phyloP scores from a whole-genome alignment of 2,329 filamentous ascomycete species.

The Cladosporium sp. region DNA sequence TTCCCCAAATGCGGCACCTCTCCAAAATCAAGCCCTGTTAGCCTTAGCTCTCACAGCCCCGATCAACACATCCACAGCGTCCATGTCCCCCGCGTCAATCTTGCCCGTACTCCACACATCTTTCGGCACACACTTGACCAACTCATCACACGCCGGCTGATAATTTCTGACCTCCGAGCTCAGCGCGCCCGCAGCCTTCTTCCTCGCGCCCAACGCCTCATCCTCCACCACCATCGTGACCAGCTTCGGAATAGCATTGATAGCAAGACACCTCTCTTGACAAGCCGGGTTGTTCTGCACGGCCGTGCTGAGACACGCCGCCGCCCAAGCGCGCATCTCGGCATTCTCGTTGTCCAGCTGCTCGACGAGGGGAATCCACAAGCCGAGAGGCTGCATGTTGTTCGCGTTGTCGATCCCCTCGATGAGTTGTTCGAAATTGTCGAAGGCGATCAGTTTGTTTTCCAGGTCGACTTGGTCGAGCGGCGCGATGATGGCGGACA shows the following conservation, averaged over 20 bases:
- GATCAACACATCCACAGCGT: slow-evolving; percentile 61
- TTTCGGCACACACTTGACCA: slow-evolving; percentile 64
- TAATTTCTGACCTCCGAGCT: slow-evolving; percentile 86
- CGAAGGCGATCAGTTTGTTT: slow-evolving; percentile 78
- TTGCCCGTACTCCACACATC: slow-evolving; percentile 52
- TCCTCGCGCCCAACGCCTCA: slow-evolving; percentile 61
- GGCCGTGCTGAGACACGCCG: slow-evolving; percentile 91
- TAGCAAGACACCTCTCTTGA: slow-evolving; percentile 65
- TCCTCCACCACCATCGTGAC: slow-evolving; percentile 61
- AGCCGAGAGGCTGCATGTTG: slow-evolving; percentile 71
- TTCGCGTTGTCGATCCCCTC: slow-evolving; percentile 96
- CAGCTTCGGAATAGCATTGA: slow-evolving; percentile 67
- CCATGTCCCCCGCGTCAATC: slow-evolving; percentile 84
- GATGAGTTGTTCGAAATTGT: slow-evolving; percentile 92
- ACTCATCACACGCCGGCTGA: slow-evolving; percentile 65
- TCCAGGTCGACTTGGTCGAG: slow-evolving; percentile 59
- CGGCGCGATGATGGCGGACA: slow-evolving; percentile 66
- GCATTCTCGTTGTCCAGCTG: slow-evolving; percentile 64
- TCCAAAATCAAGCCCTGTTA: slow-evolving; percentile 7
- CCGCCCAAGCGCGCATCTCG: slow-evolving; percentile 77
- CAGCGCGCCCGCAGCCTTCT: slow-evolving; percentile 86
- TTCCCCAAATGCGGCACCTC: too few relatives aligned
- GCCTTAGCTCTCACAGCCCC: slow-evolving; percentile 12
- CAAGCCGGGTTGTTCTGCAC: slow-evolving; percentile 91
- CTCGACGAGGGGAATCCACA: slow-evolving; percentile 77